Conservation (phyloP, 495 filamentous ascomycete species). For the Penicillium herquei region DNA sequence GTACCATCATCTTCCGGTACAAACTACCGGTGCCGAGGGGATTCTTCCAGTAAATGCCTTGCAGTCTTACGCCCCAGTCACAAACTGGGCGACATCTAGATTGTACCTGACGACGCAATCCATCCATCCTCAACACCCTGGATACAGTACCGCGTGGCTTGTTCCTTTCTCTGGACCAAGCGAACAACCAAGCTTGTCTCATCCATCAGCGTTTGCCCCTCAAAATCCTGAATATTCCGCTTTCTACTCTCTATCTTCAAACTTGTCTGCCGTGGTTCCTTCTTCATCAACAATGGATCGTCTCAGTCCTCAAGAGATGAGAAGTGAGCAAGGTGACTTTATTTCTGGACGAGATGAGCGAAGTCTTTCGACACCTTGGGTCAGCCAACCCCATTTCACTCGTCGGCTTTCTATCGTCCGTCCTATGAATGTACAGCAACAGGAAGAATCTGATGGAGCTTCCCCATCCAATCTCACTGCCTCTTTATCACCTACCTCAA, state of each 20-base stretch:
- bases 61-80: slow-evolving; percentile 13
- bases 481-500: slow-evolving; percentile 21
- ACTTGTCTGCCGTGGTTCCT: background rate
- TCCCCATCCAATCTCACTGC: background rate
- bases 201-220: slow-evolving; percentile 1
- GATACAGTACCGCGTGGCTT: slow-evolving; percentile 9
- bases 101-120: slow-evolving; percentile 20
- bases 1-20: slow-evolving; percentile 15
- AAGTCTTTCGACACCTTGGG: background rate
- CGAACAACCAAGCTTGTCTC: slow-evolving; percentile 6
- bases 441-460: background rate
- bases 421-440: too few relatives aligned
- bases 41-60: slow-evolving; percentile 13
- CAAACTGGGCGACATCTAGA: slow-evolving; percentile 27
- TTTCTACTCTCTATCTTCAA: slow-evolving; percentile 2
- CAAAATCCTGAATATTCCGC: background rate
- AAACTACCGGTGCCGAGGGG: slow-evolving; percentile 20
- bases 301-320: background rate
- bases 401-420: background rate
- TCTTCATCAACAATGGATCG: background rate
- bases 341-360: background rate
- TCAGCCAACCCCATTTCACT: too few relatives aligned
- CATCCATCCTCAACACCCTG: slow-evolving; percentile 21
- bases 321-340: background rate
- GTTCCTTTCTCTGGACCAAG: slow-evolving; percentile 1